phyloP scores from a whole-genome alignment of 2,329 filamentous ascomycete genomes.

The Achaetomium macrosporum region DNA sequence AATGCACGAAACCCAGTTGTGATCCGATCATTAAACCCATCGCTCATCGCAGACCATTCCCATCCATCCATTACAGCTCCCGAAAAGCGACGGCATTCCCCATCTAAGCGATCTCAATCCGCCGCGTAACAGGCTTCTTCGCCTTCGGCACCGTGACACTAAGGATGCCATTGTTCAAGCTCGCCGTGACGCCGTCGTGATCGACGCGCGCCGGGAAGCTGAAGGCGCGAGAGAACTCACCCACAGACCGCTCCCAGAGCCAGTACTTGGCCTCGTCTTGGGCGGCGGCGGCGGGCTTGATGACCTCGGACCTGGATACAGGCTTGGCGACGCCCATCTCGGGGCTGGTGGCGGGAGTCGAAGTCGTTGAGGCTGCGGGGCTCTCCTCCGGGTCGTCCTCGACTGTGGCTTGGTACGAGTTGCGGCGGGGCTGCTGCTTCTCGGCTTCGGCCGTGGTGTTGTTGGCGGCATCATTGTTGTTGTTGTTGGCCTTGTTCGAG shows the following conservation, averaged over 20 bases:
- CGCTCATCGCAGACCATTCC: no score
- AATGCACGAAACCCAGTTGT: no score
- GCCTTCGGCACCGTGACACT: conserved; percentile 61
- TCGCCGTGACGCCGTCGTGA: conserved; percentile 55
- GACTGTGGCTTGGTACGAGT: conserved; percentile 54
- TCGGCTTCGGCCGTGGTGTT: not conserved
- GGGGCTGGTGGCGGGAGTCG: conserved; percentile 1
- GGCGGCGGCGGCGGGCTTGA: not conserved
- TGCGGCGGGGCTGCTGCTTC: conserved; percentile 9
- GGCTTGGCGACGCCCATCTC: not conserved
- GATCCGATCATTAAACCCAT: no score
- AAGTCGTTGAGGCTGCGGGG: not conserved
- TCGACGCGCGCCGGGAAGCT: conserved; percentile 61
- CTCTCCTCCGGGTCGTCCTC: conserved; percentile 49
- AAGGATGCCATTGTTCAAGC: conserved; percentile 60
- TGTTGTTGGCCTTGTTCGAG: conserved; percentile 36
- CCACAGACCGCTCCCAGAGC: conserved; percentile 61
- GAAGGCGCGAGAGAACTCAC: conserved; percentile 63
- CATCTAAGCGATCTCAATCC: conserved; percentile 41
- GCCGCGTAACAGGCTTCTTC: conserved; percentile 50
- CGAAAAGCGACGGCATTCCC: no score
- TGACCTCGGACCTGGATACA: not conserved
- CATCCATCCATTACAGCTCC: no score
- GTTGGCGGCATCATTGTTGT: conserved; percentile 36
- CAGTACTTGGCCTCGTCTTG: conserved; percentile 49